phyloP scores from a whole-genome alignment of 2,329 filamentous ascomycete species.

The Rugonectria rugulosa region DNA sequence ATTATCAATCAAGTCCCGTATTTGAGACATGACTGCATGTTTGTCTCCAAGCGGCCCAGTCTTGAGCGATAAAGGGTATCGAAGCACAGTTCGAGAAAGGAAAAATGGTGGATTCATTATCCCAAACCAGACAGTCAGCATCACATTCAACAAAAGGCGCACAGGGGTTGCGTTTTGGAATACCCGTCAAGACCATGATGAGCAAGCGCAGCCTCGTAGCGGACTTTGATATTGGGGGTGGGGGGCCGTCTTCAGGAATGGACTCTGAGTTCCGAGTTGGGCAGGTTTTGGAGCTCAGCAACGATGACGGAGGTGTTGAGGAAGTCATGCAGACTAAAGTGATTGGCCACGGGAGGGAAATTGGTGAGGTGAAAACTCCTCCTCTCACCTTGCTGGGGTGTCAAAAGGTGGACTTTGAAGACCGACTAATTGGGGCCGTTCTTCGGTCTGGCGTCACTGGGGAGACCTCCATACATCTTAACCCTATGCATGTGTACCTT shows the following conservation, averaged over 20 bases:
- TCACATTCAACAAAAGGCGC: not conserved
- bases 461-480: not conserved
- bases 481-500: not conserved
- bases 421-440: slow-evolving; percentile 20
- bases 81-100: not conserved
- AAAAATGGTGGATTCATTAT: slow-evolving; percentile 1
- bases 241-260: slow-evolving; percentile 19
- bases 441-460: not conserved
- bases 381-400: slow-evolving; percentile 21
- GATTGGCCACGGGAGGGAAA: slow-evolving; percentile 23
- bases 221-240: slow-evolving; percentile 24
- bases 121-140: slow-evolving; percentile 9
- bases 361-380: slow-evolving; percentile 16
- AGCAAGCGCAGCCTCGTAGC: not conserved
- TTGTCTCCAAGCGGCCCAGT: slow-evolving; percentile 16
- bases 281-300: slow-evolving; percentile 29
- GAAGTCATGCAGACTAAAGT: slow-evolving; percentile 18
- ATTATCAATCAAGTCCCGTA: not conserved
- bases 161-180: not conserved
- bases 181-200: slow-evolving; percentile 5
- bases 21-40: not conserved
- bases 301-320: slow-evolving; percentile 19
- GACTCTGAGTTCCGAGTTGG: slow-evolving; percentile 20
- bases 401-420: slow-evolving; percentile 27
- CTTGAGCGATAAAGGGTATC: slow-evolving; percentile 1